Conservation (phyloP, 2,329 filamentous ascomycete species). For the Xylaria digitata region DNA sequence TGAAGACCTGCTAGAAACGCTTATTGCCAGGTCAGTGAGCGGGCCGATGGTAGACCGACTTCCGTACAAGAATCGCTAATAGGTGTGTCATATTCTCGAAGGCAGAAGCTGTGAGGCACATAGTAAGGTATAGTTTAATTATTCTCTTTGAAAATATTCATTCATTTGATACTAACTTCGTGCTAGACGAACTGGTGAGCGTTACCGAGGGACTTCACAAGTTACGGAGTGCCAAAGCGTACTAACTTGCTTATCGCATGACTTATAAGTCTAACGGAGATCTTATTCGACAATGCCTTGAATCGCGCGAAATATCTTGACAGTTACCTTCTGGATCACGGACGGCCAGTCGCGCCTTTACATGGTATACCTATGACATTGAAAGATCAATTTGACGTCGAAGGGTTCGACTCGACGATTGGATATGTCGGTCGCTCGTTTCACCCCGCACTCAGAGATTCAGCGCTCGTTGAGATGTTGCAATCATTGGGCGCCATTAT, state of each 20-base stretch:
- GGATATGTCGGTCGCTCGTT: conserved; percentile 66
- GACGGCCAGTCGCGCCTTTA: conserved; percentile 39
- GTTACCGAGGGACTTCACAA: background rate
- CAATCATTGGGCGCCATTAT: conserved; percentile 62
- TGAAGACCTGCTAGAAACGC: conserved; percentile 38
- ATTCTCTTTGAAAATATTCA: background rate
- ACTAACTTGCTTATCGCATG: conserved; percentile 21
- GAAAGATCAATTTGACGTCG: conserved; percentile 72
- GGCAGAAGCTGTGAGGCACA: conserved; percentile 23
- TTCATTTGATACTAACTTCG: conserved; percentile 1
- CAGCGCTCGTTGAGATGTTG: conserved; percentile 61
- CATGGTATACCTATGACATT: conserved; percentile 51
- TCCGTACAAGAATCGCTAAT: background rate
- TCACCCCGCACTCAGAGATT: conserved; percentile 61
- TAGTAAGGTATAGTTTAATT: conserved; percentile 3
- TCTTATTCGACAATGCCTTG: conserved; percentile 45
- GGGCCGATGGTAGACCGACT: background rate
- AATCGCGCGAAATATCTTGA: conserved; percentile 43
- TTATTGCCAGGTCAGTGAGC: conserved; percentile 39
- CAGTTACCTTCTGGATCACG: conserved; percentile 27
- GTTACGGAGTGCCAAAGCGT: background rate
- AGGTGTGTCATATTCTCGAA: background rate
- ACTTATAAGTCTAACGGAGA: conserved; percentile 44
- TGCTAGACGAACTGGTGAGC: conserved; percentile 43
- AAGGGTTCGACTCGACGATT: conserved; percentile 66